Evolutionary conservation across 2,329 filamentous ascomycete genomes (phyloP).

Genomic region (Plectosphaerella sp.): DNA sequence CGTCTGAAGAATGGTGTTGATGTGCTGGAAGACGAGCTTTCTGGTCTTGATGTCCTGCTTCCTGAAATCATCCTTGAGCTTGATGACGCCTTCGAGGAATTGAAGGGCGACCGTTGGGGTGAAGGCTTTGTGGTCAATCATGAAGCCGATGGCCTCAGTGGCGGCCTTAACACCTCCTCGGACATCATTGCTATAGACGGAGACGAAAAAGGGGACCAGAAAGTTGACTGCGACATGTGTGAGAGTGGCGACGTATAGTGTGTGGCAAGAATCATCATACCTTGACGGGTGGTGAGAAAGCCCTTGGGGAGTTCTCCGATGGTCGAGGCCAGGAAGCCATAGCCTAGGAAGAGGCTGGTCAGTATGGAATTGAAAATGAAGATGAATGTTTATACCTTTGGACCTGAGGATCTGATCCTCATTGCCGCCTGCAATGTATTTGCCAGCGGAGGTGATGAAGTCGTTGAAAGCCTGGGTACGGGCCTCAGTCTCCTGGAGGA

Average conservation of each 20-base stretch:
- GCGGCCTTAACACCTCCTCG: slow-evolving; percentile 54
- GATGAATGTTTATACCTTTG: neutral
- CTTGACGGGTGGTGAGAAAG: slow-evolving; percentile 45
- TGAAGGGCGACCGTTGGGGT: slow-evolving; percentile 40
- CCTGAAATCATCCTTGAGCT: slow-evolving; percentile 53
- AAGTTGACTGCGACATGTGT: slow-evolving; percentile 31
- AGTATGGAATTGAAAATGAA: neutral
- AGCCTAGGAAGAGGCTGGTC: slow-evolving; percentile 26
- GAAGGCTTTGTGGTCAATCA: slow-evolving; percentile 47
- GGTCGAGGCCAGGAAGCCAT: slow-evolving; percentile 53
- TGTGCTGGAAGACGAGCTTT: slow-evolving; percentile 45
- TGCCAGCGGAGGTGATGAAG: no score
- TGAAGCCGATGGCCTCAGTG: slow-evolving; percentile 44
- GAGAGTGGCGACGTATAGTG: neutral
- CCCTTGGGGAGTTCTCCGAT: slow-evolving; percentile 41
- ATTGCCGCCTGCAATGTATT: neutral
- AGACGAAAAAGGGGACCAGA: slow-evolving; percentile 50
- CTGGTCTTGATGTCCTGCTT: slow-evolving; percentile 48
- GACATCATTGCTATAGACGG: slow-evolving; percentile 56
- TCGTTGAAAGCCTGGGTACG: no score
- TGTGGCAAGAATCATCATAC: slow-evolving; percentile 21
- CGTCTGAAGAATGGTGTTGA: slow-evolving; percentile 38
- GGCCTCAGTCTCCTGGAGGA: no score
- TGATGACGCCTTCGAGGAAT: slow-evolving; percentile 44
- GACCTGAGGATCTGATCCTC: neutral